Conservation (phyloP, 352 stramenopile species). For the Phytophthora ohioensis region DNA sequence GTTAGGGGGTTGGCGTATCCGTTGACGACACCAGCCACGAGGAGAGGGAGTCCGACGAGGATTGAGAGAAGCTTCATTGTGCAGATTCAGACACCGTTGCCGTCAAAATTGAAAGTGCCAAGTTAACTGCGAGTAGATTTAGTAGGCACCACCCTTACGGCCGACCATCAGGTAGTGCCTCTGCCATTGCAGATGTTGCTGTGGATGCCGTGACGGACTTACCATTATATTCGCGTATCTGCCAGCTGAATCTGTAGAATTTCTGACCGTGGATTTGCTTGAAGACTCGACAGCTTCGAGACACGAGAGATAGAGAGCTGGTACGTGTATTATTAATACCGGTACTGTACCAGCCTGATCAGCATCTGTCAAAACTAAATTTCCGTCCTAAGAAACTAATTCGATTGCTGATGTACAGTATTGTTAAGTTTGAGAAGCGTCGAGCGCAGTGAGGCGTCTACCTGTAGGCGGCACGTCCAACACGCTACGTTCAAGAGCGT, state of each 20-base stretch:
- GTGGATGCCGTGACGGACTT: no score
- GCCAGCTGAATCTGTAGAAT: background rate
- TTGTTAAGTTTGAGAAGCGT: background rate
- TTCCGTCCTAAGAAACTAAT: no score
- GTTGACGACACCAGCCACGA: slow-evolving; percentile 24
- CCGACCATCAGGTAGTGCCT: background rate
- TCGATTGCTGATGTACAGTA: background rate
- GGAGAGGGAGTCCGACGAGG: slow-evolving; percentile 17
- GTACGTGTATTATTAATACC: no score
- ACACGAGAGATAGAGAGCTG: no score
- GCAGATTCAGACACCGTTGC: background rate
- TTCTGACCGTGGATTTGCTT: background rate
- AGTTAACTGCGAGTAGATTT: background rate
- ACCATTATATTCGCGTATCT: background rate
- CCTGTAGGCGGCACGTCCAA: no score
- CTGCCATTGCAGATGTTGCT: background rate
- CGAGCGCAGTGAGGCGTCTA: no score
- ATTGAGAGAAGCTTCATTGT: slow-evolving; percentile 24
- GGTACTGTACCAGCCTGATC: no score
- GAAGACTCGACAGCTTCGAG: no score
- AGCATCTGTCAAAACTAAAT: no score
- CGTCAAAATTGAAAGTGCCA: slow-evolving; percentile 5
- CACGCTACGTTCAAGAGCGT: background rate
- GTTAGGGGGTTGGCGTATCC: slow-evolving; percentile 33
- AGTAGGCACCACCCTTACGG: background rate